These are phyloP conservation scores for Schwanniomyces etchellsii DNA, from an alignment of 1,139 yeast species.

Conservation along the genomic window DNA sequence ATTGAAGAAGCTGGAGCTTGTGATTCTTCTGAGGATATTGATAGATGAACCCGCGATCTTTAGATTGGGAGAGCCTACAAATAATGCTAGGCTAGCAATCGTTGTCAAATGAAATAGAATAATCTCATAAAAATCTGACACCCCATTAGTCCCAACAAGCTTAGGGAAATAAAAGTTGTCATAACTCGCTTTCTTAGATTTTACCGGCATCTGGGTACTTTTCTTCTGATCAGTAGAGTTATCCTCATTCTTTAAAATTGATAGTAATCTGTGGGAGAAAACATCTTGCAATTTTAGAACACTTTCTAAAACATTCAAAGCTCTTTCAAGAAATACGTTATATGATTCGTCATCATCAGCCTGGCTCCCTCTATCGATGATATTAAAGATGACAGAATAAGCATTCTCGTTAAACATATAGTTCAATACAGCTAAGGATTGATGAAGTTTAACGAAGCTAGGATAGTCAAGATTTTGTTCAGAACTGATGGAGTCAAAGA, in stretches of 20 bases:
- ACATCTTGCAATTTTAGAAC: constrained; percentile 50
- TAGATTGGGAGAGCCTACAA: constrained; percentile 53
- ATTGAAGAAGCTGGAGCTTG: constrained; percentile 46
- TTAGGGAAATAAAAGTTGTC: constrained; percentile 46
- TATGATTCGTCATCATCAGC: constrained; percentile 32
- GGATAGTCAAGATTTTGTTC: constrained; percentile 21
- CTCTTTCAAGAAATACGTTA: constrained; percentile 16
- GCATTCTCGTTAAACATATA: constrained; percentile 56
- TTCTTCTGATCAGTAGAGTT: background rate
- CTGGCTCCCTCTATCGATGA: constrained; percentile 52
- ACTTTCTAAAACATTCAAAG: constrained; percentile 42
- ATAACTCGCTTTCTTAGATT: constrained; percentile 11
- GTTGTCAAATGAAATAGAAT: constrained; percentile 62
- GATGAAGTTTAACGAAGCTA: constrained; percentile 49
- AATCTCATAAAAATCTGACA: constrained; percentile 63
- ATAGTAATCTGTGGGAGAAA: constrained; percentile 21
- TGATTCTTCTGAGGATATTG: constrained; percentile 45
- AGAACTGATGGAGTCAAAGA: constrained; percentile 30
- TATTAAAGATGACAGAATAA: constrained; percentile 48
- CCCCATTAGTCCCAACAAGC: constrained; percentile 55
- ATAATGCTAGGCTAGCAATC: constrained; percentile 65
- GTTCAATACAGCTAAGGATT: constrained; percentile 61
- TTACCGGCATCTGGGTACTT: constrained; percentile 7
- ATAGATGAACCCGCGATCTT: constrained; percentile 51
- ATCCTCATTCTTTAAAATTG: constrained; percentile 20